phyloP scores from a whole-genome alignment of 2,329 filamentous ascomycete species.

The Parascedosporium putredinis region DNA sequence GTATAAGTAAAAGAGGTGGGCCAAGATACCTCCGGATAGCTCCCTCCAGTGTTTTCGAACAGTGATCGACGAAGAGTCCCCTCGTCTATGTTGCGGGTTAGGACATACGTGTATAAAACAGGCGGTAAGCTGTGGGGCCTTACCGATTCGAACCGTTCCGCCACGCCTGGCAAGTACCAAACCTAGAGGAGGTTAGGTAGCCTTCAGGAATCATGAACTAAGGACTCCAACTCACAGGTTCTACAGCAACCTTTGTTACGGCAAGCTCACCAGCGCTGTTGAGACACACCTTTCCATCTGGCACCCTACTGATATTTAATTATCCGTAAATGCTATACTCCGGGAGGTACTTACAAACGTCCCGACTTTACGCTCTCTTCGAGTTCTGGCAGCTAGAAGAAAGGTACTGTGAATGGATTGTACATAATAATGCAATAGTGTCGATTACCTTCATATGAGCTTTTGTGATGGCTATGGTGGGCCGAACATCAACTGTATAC shows the following conservation, averaged over 20 bases:
- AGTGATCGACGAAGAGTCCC: slow-evolving; percentile 73
- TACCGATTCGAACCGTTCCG: slow-evolving; percentile 87
- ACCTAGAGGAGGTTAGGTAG: slow-evolving; percentile 27
- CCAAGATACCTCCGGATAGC: slow-evolving; percentile 65
- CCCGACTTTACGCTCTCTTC: slow-evolving; percentile 77
- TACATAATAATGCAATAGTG: neutral
- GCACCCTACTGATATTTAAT: slow-evolving; percentile 27
- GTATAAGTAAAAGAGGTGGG: neutral
- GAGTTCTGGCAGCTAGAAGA: slow-evolving; percentile 65
- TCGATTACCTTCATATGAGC: slow-evolving; percentile 82
- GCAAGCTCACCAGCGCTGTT: slow-evolving; percentile 79
- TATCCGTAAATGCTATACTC: neutral
- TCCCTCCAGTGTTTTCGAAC: slow-evolving; percentile 92
- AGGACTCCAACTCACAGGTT: slow-evolving; percentile 57
- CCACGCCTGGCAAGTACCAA: slow-evolving; percentile 79
- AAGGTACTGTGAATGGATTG: slow-evolving; percentile 5
- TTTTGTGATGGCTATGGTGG: slow-evolving; percentile 83
- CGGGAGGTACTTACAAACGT: slow-evolving; percentile 43
- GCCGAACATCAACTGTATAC: slow-evolving; percentile 64
- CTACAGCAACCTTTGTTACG: slow-evolving; percentile 94
- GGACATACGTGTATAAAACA: no score
- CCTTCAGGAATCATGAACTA: neutral
- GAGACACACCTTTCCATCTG: slow-evolving; percentile 82
- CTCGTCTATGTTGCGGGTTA: slow-evolving; percentile 51
- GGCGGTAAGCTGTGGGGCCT: slow-evolving; percentile 16